Conservation (phyloP, 75 land plant genomes). For the Pseudotsuga menziesii region DNA sequence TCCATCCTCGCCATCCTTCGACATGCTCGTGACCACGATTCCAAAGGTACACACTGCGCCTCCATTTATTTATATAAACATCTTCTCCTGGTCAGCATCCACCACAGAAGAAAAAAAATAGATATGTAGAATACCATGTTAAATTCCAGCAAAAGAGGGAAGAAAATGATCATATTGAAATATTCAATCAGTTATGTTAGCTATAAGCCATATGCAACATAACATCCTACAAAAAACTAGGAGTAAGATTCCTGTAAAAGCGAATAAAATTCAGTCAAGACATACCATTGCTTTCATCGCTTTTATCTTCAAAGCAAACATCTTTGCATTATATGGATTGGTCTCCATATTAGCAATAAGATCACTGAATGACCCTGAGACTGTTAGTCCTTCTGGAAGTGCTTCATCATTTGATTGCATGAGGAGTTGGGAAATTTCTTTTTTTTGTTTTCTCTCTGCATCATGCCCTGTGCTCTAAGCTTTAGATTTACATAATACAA, state of each 20-base stretch:
- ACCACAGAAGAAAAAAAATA: no score
- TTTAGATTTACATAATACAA: background rate
- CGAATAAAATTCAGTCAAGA: background rate
- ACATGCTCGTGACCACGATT: no score
- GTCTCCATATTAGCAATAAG: slow-evolving; percentile 68
- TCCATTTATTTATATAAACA: no score
- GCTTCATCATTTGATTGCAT: slow-evolving; percentile 55
- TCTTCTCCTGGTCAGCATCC: no score
- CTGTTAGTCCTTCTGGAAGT: slow-evolving; percentile 49
- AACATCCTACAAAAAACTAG: background rate
- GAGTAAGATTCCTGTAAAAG: background rate
- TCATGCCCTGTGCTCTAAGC: background rate
- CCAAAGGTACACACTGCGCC: no score
- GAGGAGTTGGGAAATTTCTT: slow-evolving; percentile 48
- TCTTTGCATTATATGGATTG: slow-evolving; percentile 59
- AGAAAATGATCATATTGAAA: no score
- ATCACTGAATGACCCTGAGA: slow-evolving; percentile 73
- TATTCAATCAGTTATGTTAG: background rate
- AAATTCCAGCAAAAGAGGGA: no score
- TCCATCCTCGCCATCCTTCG: no score
- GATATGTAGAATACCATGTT: no score
- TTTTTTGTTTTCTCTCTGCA: slow-evolving; percentile 67
- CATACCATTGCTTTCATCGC: slow-evolving; percentile 84
- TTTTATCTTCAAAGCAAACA: slow-evolving; percentile 65
- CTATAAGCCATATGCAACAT: background rate